A percentile compares a stretch with the other conserved stretches of the same genome.
Evolutionary conservation across 2,329 filamentous ascomycete genomes (phyloP).

Genomic region (Phoma sp.): DNA sequence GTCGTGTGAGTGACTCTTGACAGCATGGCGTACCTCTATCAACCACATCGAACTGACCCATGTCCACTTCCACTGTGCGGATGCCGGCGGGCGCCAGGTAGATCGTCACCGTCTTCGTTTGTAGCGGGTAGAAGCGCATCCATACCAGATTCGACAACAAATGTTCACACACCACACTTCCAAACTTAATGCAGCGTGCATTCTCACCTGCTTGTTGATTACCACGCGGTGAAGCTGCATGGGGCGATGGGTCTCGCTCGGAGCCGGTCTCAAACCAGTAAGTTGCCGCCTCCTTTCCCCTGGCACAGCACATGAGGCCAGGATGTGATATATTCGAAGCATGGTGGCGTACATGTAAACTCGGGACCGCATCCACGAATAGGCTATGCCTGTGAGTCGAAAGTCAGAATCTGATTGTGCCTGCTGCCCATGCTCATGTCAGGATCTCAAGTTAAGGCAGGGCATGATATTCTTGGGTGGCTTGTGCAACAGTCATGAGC

Average conservation of each 20-base stretch:
- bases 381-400: background rate
- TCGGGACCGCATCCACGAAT: background rate
- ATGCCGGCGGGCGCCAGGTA: conserved; percentile 7
- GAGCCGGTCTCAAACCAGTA: conserved; percentile 4
- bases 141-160: conserved; percentile 1
- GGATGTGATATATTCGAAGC: conserved; percentile 2
- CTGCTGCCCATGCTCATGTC: background rate
- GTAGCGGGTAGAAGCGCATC: conserved; percentile 10
- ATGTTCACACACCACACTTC: background rate
- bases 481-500: background rate
- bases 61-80: background rate
- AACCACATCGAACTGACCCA: background rate
- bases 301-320: conserved; percentile 11
- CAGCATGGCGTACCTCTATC: conserved; percentile 4
- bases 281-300: conserved; percentile 14
- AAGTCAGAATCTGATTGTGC: background rate
- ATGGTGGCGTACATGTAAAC: conserved; percentile 11
- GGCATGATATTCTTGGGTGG: background rate
- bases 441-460: background rate
- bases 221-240: conserved; percentile 10
- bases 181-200: background rate
- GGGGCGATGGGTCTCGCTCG: background rate
- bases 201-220: background rate
- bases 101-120: conserved; percentile 14
- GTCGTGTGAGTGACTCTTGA: conserved; percentile 1